phyloP scores from a whole-genome alignment of 495 filamentous ascomycete species.

The Aspergillus panamensis region DNA sequence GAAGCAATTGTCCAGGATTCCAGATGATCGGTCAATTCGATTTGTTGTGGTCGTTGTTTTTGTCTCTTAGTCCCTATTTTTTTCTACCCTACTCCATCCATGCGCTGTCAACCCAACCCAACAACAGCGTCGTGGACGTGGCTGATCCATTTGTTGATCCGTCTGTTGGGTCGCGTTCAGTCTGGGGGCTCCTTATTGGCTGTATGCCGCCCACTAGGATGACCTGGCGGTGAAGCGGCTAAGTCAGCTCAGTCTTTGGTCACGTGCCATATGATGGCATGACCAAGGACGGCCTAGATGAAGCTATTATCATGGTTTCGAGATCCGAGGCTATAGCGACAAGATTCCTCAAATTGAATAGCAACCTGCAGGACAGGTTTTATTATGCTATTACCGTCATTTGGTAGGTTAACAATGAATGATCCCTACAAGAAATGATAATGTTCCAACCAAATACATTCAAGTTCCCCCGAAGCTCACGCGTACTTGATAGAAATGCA shows the following conservation, averaged over 20 bases:
- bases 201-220: slow-evolving; percentile 11
- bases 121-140: slow-evolving; percentile 8
- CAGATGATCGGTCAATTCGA: slow-evolving; percentile 21
- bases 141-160: slow-evolving; percentile 36
- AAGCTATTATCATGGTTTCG: slow-evolving; percentile 10
- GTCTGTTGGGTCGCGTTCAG: slow-evolving; percentile 40
- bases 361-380: background rate
- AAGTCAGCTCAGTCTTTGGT: slow-evolving; percentile 25
- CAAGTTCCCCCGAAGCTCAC: no score
- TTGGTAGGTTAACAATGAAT: background rate
- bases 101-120: slow-evolving; percentile 26
- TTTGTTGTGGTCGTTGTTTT: slow-evolving; percentile 19
- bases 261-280: slow-evolving; percentile 23
- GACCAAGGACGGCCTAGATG: slow-evolving; percentile 8
- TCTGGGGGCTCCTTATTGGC: slow-evolving; percentile 32
- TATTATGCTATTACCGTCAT: background rate
- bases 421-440: no score
- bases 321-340: background rate
- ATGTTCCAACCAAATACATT: no score
- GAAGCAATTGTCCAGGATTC: slow-evolving; percentile 17
- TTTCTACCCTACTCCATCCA: slow-evolving; percentile 9
- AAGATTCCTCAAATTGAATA: background rate
- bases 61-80: slow-evolving; percentile 1
- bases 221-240: slow-evolving; percentile 17
- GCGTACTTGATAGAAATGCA: no score